Percentiles rank a stretch among this genome's conserved stretches.
phyloP scores from a whole-genome alignment of 2,329 filamentous ascomycete genomes.

The Thielaviopsis musarum region DNA sequence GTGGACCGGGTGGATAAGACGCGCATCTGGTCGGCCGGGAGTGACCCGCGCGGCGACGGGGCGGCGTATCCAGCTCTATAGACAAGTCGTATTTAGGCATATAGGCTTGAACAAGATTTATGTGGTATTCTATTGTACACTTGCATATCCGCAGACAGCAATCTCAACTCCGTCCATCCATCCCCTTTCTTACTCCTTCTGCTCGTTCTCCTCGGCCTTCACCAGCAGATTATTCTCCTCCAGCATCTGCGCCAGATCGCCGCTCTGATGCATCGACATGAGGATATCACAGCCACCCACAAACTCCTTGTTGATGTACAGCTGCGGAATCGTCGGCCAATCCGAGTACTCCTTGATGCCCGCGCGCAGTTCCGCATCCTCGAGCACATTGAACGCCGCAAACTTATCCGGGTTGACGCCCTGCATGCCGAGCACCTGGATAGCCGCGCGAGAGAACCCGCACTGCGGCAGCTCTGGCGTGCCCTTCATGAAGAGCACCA shows the following conservation, averaged over 20 bases:
- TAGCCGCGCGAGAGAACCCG: constrained; percentile 85
- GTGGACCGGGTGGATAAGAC: constrained; percentile 51
- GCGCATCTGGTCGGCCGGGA: constrained; percentile 72
- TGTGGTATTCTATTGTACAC: constrained; percentile 15
- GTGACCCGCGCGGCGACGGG: constrained; percentile 77
- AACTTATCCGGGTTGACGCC: constrained; percentile 93
- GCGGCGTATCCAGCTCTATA: constrained; percentile 35
- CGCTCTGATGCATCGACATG: constrained; percentile 92
- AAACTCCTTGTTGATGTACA: constrained; percentile 93
- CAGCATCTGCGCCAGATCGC: constrained; percentile 77
- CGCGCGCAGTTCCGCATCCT: constrained; percentile 71
- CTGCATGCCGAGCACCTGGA: constrained; percentile 88
- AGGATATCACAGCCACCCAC: constrained; percentile 95
- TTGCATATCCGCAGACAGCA: neutral
- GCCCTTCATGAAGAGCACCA: constrained; percentile 97
- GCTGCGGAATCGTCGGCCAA: constrained; percentile 95
- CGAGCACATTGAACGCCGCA: constrained; percentile 93
- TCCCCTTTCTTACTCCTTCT: constrained; percentile 15
- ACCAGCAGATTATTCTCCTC: constrained; percentile 79
- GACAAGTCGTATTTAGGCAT: neutral
- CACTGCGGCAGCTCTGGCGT: constrained; percentile 93
- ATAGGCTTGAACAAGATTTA: neutral
- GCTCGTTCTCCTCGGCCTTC: constrained; percentile 33
- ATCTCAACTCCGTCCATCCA: constrained; percentile 13
- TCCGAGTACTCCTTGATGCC: constrained; percentile 99